Conservation (phyloP, 2,329 filamentous ascomycete species). For the Monosporascus sp. region DNA sequence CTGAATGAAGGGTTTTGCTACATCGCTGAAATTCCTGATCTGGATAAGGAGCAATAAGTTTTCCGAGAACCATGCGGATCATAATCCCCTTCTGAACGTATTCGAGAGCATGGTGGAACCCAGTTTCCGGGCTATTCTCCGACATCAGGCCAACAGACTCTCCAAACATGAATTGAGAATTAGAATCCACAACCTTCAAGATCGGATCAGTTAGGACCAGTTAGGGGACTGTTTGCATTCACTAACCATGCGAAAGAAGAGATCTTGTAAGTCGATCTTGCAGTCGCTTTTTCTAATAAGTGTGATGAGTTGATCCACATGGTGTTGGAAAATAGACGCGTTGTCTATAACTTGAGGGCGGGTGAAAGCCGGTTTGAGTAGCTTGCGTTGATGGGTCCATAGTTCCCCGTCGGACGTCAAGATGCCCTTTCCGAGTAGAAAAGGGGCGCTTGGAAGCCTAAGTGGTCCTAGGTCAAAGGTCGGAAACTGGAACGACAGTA, state of each 20-base stretch:
- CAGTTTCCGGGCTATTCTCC: conserved; percentile 13
- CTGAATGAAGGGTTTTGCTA: conserved; percentile 11
- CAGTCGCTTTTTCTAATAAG: conserved; percentile 12
- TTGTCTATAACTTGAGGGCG: conserved; percentile 15
- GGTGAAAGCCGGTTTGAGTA: conserved; percentile 15
- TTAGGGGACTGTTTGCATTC: neutral
- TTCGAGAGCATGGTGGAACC: conserved; percentile 14
- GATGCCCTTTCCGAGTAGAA: conserved; percentile 13
- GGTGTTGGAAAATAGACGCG: conserved; percentile 12
- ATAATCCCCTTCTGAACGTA: conserved; percentile 17
- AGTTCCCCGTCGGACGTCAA: conserved; percentile 16
- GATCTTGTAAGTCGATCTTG: conserved; percentile 14
- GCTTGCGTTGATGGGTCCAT: conserved; percentile 14
- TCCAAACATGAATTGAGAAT: conserved; percentile 17
- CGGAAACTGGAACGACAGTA: conserved; percentile 16
- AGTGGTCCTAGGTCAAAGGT: conserved; percentile 16
- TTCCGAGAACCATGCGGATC: conserved; percentile 13
- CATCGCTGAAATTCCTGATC: conserved; percentile 16
- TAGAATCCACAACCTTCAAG: conserved; percentile 13
- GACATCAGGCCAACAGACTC: conserved; percentile 16
- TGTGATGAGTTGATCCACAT: conserved; percentile 15
- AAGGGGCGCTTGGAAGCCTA: conserved; percentile 14
- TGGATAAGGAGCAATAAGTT: conserved; percentile 15
- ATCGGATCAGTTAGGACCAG: conserved; percentile 4
- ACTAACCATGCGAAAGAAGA: conserved; percentile 17